These are phyloP conservation scores for Cocos nucifera DNA, from an alignment of 176 grass and related monocot genomes.

Conservation along the genomic window DNA sequence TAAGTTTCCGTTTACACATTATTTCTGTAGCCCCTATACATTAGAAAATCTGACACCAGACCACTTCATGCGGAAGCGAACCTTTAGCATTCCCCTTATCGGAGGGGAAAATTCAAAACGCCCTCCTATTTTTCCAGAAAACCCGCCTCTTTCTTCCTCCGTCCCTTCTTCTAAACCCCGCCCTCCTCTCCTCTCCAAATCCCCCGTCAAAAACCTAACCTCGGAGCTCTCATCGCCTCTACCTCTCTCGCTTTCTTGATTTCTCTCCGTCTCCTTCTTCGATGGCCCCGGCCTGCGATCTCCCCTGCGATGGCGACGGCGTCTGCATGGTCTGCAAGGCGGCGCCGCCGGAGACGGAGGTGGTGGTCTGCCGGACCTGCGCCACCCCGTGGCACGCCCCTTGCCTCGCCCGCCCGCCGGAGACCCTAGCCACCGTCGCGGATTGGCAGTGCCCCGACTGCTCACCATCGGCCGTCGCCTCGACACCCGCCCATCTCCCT, in stretches of 20 bases:
- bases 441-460: constrained; percentile 80
- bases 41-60: no score
- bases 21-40: no score
- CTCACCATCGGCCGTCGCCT: constrained; percentile 3
- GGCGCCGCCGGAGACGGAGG: neutral
- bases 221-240: neutral
- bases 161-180: no score
- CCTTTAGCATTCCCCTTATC: no score
- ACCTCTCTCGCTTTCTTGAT: constrained; percentile 7
- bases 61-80: no score
- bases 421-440: constrained; percentile 41
- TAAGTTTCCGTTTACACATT: no score
- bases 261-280: constrained; percentile 1
- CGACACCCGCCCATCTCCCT: neutral
- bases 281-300: neutral
- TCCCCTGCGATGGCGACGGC: constrained; percentile 14
- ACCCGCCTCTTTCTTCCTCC: no score
- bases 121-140: no score
- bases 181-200: no score
- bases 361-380: constrained; percentile 9
- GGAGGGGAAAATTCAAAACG: no score
- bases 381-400: constrained; percentile 25
- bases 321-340: constrained; percentile 14
- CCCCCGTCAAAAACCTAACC: no score
- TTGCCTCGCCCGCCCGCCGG: constrained; percentile 51